Conservation (phyloP, 202 grass and related monocot species). For the Musa balbisiana region DNA sequence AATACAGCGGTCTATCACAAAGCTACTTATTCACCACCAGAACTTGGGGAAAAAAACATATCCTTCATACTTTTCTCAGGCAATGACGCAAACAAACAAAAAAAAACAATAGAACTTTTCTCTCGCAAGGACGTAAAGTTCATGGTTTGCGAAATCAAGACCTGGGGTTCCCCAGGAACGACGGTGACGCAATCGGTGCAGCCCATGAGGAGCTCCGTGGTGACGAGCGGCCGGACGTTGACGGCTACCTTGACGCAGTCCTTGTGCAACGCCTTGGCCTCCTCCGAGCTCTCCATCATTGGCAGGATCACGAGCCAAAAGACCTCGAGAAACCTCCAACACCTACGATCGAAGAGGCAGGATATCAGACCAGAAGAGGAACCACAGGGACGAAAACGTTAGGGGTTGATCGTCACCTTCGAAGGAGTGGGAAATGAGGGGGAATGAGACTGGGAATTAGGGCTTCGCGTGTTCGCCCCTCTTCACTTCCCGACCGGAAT, state of each 20-base stretch:
- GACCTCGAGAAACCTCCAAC: too few species aligned
- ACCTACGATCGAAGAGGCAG: too few species aligned
- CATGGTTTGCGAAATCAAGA: conserved; percentile 6
- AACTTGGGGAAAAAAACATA: neutral
- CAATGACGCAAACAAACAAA: neutral
- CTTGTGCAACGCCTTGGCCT: conserved; percentile 27
- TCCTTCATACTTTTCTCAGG: neutral
- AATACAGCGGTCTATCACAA: too few species aligned
- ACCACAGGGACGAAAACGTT: too few species aligned
- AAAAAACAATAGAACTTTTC: neutral
- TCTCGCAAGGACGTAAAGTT: neutral
- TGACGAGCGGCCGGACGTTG: conserved; percentile 81
- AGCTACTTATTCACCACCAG: too few species aligned
- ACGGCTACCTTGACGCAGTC: conserved; percentile 90
- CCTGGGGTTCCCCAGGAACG: conserved; percentile 73
- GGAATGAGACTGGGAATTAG: too few species aligned
- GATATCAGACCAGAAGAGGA: too few species aligned
- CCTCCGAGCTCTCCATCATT: conserved; percentile 55
- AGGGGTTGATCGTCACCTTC: too few species aligned
- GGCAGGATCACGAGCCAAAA: neutral
- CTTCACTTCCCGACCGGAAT: neutral
- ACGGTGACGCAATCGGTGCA: conserved; percentile 69
- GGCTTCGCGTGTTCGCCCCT: too few species aligned
- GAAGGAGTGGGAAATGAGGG: too few species aligned
- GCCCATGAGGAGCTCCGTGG: conserved; percentile 63